These are phyloP conservation scores for Kondoa subrosea DNA, from an alignment of 768 basidiomycete species.

Conservation along the genomic window DNA sequence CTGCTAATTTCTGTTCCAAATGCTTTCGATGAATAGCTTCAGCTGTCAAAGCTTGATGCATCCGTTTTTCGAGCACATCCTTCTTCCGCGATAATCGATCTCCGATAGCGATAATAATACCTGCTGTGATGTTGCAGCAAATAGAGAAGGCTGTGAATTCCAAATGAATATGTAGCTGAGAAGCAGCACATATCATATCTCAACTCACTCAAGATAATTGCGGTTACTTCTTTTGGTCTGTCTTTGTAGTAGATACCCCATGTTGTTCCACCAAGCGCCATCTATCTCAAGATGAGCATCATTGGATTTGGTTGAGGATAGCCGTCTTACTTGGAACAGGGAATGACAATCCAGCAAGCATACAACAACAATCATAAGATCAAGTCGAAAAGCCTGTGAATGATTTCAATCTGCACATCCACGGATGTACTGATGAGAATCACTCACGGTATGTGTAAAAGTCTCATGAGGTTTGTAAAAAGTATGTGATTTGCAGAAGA, in stretches of 20 bases:
- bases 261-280: neutral
- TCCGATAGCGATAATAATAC: constrained; percentile 16
- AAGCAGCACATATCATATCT: neutral
- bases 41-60: constrained; percentile 15
- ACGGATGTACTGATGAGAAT: no score
- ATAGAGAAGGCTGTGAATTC: constrained; percentile 14
- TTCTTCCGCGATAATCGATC: constrained; percentile 14
- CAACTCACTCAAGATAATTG: neutral
- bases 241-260: constrained; percentile 19
- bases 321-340: constrained; percentile 14
- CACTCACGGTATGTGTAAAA: constrained; percentile 9
- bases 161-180: neutral
- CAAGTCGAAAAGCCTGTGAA: constrained; percentile 15
- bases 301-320: no score
- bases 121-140: constrained; percentile 18
- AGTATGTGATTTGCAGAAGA: constrained; percentile 17
- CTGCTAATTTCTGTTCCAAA: neutral
- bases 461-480: constrained; percentile 22
- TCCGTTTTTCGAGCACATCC: constrained; percentile 14
- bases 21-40: constrained; percentile 19
- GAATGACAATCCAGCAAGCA: constrained; percentile 17
- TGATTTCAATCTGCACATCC: neutral
- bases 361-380: constrained; percentile 14
- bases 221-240: neutral
- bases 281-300: neutral